Evolutionary conservation across 305 asterid genomes (phyloP).

Genomic region (Solanum chacoense): DNA sequence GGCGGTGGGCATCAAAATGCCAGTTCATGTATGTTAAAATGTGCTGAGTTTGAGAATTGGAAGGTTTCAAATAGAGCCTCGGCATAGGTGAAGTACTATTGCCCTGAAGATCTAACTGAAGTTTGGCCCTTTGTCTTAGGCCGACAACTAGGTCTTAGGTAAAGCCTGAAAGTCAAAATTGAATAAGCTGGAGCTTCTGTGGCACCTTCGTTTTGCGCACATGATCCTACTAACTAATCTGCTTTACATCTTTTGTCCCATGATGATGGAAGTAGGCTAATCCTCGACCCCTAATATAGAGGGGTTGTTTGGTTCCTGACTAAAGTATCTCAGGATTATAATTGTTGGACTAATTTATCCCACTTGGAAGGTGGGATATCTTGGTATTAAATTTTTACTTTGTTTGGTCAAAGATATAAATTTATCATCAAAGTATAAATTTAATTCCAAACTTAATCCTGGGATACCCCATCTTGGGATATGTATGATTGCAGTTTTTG

Average conservation of each 20-base stretch:
- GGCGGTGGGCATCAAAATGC: slow-evolving; percentile 84
- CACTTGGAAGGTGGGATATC: background rate
- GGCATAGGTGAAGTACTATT: slow-evolving; percentile 2
- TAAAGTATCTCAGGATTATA: background rate
- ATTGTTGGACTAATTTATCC: background rate
- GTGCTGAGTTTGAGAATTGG: slow-evolving; percentile 48
- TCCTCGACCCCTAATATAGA: background rate
- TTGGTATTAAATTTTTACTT: background rate
- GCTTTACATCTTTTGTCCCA: background rate
- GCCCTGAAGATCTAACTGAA: background rate
- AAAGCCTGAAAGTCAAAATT: background rate
- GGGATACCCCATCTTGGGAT: background rate
- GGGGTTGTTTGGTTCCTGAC: background rate
- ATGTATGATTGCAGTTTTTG: background rate
- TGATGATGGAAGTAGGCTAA: background rate
- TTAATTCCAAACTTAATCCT: background rate
- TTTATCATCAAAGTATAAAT: background rate
- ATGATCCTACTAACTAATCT: background rate
- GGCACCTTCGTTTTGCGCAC: background rate
- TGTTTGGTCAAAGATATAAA: background rate
- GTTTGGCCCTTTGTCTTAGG: background rate
- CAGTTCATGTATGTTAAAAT: slow-evolving; percentile 58
- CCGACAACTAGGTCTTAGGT: background rate
- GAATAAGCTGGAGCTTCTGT: background rate
- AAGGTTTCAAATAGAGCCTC: slow-evolving; percentile 21